Evolutionary conservation across 331 rosid genomes (phyloP).

Genomic region (Acacia pycnantha): DNA sequence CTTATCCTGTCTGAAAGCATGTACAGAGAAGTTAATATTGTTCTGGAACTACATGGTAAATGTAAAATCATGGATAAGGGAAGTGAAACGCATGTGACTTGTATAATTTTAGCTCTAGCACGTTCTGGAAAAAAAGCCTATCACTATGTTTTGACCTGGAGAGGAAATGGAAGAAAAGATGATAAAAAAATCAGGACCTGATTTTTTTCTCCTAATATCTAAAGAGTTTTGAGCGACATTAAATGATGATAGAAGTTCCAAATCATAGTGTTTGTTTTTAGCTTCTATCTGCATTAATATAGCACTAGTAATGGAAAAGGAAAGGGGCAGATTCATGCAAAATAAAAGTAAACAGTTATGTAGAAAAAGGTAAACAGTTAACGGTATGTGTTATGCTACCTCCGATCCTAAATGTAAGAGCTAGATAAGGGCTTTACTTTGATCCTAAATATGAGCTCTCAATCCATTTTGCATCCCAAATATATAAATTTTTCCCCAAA

Average conservation of each 20-base stretch:
- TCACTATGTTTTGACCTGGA: background rate
- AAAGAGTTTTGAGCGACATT: background rate
- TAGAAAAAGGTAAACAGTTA: background rate
- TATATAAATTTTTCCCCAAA: too few species aligned
- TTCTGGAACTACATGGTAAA: background rate
- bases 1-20: constrained; percentile 3
- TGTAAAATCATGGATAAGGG: background rate
- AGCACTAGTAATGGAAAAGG: background rate
- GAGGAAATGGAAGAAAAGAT: background rate
- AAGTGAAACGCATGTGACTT: background rate
- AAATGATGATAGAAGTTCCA: background rate
- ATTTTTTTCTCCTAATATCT: background rate
- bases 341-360: background rate
- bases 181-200: too few species aligned
- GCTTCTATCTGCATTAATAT: background rate
- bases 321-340: background rate
- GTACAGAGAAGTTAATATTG: background rate
- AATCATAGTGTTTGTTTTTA: background rate
- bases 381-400: background rate
- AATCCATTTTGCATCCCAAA: too few species aligned
- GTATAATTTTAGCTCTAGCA: background rate
- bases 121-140: background rate
- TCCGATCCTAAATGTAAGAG: too few species aligned
- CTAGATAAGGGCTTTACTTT: too few species aligned
- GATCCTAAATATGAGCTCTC: too few species aligned